Conservation (phyloP, 1,139 yeast species). For the Arxiozyma bovina region DNA sequence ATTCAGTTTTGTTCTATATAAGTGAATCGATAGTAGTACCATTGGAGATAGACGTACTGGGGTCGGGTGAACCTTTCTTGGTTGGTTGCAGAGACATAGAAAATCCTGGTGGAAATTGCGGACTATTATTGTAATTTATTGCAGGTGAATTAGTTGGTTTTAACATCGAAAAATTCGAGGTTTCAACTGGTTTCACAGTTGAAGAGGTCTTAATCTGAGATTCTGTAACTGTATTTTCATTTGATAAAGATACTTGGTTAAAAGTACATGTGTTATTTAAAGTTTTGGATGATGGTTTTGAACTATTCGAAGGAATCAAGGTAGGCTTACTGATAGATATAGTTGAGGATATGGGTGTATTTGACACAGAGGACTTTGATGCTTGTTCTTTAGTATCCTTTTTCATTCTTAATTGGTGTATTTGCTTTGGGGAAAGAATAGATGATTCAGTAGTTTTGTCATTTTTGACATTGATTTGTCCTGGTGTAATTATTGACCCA, state of each 20-base stretch:
- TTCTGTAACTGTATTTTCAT: no score
- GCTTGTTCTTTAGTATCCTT: not conserved
- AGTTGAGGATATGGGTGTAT: not conserved
- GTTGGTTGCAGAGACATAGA: constrained; percentile 31
- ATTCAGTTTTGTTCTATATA: constrained; percentile 3
- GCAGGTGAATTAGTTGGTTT: not conserved
- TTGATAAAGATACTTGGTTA: not conserved
- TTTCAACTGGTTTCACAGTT: not conserved
- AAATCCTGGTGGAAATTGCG: constrained; percentile 31
- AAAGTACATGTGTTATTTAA: not conserved
- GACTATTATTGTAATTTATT: not conserved
- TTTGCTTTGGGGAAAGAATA: constrained; percentile 4
- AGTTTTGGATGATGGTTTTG: not conserved
- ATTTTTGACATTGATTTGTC: not conserved
- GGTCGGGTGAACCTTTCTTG: constrained; percentile 9
- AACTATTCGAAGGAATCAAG: not conserved
- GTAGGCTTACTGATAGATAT: not conserved
- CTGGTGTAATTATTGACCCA: not conserved
- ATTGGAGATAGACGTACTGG: not conserved
- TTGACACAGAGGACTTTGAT: not conserved
- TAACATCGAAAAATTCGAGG: not conserved
- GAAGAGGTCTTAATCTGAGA: not conserved
- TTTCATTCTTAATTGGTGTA: not conserved
- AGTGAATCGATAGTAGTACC: constrained; percentile 1
- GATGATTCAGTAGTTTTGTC: constrained; percentile 1